These are phyloP conservation scores for Arbutus unedo DNA, from an alignment of 148 eudicot genomes.

Conservation along the genomic window DNA sequence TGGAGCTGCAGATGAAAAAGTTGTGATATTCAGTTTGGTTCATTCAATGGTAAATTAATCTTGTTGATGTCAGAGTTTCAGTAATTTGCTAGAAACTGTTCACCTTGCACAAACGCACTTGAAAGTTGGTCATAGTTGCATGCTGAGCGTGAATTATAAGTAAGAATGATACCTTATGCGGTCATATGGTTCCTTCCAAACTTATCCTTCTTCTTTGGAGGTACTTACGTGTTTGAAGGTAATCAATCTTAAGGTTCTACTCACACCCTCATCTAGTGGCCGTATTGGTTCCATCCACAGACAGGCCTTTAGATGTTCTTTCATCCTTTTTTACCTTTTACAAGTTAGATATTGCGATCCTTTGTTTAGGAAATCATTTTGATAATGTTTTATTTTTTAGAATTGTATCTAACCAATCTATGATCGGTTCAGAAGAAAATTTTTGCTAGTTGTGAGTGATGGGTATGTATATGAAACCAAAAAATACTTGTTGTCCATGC, in stretches of 20 bases:
- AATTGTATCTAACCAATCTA: neutral
- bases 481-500: neutral
- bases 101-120: neutral
- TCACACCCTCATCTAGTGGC: neutral
- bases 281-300: neutral
- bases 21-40: slow-evolving; percentile 52
- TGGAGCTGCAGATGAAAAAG: slow-evolving; percentile 81
- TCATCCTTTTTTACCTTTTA: neutral
- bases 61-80: neutral
- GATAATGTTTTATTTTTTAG: neutral
- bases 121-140: neutral
- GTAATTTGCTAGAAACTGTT: neutral
- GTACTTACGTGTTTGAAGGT: neutral
- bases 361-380: neutral
- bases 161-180: neutral
- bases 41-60: slow-evolving; percentile 43
- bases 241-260: neutral
- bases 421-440: neutral
- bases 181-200: neutral
- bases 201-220: neutral
- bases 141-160: neutral
- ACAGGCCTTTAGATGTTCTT: neutral
- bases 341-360: neutral
- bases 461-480: neutral
- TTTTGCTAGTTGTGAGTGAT: neutral